Evolutionary conservation across 352 stramenopile species (phyloP).

Genomic region (Aphanomyces invadans): DNA sequence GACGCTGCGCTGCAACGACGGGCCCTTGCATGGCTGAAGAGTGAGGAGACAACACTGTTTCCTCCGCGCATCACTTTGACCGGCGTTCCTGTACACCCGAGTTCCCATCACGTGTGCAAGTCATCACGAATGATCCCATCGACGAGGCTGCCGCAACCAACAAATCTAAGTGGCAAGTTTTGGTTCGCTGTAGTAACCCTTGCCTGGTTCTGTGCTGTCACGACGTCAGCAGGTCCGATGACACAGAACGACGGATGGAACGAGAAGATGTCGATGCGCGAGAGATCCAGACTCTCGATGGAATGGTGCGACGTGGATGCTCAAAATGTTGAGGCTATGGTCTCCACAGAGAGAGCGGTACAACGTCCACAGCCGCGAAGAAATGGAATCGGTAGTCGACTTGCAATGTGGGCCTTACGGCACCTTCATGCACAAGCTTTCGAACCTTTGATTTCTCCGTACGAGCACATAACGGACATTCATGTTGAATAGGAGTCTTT

Average conservation of each 20-base stretch:
- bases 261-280: not conserved
- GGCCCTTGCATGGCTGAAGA: not conserved
- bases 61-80: not conserved
- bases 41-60: not conserved
- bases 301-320: not conserved
- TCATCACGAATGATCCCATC: not conserved
- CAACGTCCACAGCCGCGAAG: no score
- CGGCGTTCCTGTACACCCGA: no score
- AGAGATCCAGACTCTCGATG: not conserved
- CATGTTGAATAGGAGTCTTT: constrained; percentile 17
- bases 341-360: no score
- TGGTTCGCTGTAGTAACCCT: not conserved
- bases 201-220: not conserved
- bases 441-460: constrained; percentile 1
- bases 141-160: not conserved
- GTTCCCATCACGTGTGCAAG: no score
- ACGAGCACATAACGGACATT: constrained; percentile 18
- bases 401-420: not conserved
- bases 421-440: not conserved
- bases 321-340: not conserved
- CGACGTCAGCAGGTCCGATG: not conserved
- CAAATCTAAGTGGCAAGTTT: not conserved
- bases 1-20: not conserved
- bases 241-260: not conserved
- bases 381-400: not conserved